Percentiles rank a stretch among this genome's conserved stretches.
Evolutionary conservation across 805 yeast genomes (phyloP).

Genomic region (Saturnispora besseyi): DNA sequence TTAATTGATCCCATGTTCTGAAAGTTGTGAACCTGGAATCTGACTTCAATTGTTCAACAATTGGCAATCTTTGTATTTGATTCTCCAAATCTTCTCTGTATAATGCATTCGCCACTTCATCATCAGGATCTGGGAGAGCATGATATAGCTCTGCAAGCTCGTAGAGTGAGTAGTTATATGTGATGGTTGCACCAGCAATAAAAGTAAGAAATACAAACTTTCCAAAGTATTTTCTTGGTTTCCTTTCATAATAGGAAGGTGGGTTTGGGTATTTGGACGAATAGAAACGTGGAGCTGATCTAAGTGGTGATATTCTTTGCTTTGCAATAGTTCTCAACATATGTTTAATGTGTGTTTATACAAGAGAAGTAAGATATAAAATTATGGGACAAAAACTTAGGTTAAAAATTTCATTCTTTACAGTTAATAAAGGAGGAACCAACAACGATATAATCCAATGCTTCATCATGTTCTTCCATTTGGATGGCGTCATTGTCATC

Average conservation of each 20-base stretch:
- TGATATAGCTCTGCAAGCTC: slow-evolving; percentile 19
- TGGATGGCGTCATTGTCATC: slow-evolving; percentile 33
- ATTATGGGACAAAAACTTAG: neutral
- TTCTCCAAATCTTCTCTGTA: slow-evolving; percentile 33
- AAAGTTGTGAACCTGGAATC: slow-evolving; percentile 31
- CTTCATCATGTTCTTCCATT: slow-evolving; percentile 54
- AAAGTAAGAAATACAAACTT: slow-evolving; percentile 13
- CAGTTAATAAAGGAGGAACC: slow-evolving; percentile 23
- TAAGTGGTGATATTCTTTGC: neutral
- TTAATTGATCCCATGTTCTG: slow-evolving; percentile 38
- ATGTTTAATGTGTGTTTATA: neutral
- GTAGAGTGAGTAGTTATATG: slow-evolving; percentile 24
- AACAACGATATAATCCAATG: slow-evolving; percentile 45
- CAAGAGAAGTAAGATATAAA: neutral
- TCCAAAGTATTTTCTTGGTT: slow-evolving; percentile 9
- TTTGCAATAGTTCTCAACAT: neutral
- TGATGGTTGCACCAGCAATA: slow-evolving; percentile 19
- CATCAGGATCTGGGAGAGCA: slow-evolving; percentile 16
- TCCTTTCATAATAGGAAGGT: slow-evolving; percentile 11
- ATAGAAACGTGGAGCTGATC: neutral
- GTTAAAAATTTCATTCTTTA: neutral
- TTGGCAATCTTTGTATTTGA: slow-evolving; percentile 39
- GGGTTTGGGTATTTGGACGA: slow-evolving; percentile 17
- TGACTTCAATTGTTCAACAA: slow-evolving; percentile 38
- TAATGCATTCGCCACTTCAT: slow-evolving; percentile 16